Evolutionary conservation across 805 yeast genomes (phyloP), one percentile per base, ranked within the genome.

Genomic region (Maudiozyma barnettii): DNA sequence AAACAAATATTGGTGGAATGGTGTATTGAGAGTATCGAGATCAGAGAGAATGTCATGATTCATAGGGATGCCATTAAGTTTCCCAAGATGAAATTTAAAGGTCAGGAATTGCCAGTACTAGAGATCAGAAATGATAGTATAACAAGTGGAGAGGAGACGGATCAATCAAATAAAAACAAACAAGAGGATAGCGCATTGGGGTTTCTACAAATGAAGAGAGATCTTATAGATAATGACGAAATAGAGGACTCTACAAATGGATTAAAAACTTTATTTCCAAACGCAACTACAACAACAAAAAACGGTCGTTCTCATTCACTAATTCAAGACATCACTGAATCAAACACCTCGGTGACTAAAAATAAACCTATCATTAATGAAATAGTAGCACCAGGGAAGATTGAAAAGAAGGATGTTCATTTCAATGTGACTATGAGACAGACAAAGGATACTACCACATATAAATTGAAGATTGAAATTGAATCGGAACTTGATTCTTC

Each of bases 11-110:
- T 86, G 43, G 75, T 84, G 6, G 95, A 87, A 59, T 87, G 95
- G 84, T 82, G 95, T 56, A 61, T 88, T 38, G 95, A 87, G 58
- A 76, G 89, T 10, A 78, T 85, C 3, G 96, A 87, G 60, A 66
- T 81, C 49, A 57, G 74, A 22, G 68, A 66, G 14, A 68, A 71
- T 43, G 60, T 79, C 13, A 38, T 48, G 19, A 69, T 89, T 16
- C 84, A 82, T 47, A 67, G 95, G 45, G 83, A 81, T 45, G 60
- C 61, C 35, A 69, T 79, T 42, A 60, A 78, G 3, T 68, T 77
- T 2, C 96, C 96, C 1, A 86, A 85, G 55, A 72, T 91, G 79
- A 61, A 71, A 10, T 66, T 74, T 44, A 89, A 89, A 66, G 95
- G 95, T 1, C 71, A 51, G 10, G 23, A 65, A 30, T 70, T 78